These are phyloP conservation scores for Fraxinus velutina DNA, from an alignment of 305 asterid species.

Conservation along the genomic window DNA sequence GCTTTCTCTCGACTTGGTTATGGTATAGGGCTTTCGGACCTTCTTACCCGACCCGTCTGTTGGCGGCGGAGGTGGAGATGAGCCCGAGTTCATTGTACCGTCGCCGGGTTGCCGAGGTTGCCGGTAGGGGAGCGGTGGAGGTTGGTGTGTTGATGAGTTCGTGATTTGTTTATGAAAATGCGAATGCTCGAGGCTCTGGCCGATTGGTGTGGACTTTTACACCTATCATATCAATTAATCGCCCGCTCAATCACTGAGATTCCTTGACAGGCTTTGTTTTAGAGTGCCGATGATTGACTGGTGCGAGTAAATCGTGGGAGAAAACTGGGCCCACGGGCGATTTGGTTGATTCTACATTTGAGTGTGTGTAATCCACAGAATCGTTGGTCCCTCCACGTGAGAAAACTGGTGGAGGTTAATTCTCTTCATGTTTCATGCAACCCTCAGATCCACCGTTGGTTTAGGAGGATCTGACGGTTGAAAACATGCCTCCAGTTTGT, in stretches of 20 bases:
- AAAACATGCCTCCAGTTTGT: neutral
- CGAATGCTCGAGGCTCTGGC: neutral
- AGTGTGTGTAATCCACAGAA: neutral
- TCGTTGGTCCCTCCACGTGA: neutral
- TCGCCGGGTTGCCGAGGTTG: neutral
- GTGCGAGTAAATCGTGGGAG: neutral
- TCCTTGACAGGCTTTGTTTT: neutral
- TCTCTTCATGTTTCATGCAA: neutral
- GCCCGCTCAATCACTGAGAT: neutral
- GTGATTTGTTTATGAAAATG: neutral
- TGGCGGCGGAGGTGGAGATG: constrained; percentile 28
- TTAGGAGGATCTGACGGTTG: neutral
- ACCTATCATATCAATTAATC: neutral
- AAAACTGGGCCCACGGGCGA: neutral
- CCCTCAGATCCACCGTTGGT: neutral
- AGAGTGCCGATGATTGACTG: neutral
- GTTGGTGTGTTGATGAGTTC: neutral
- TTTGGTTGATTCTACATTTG: neutral
- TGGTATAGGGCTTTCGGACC: constrained; percentile 77
- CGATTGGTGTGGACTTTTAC: neutral
- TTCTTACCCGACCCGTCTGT: constrained; percentile 57
- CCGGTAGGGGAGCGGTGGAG: constrained; percentile 15
- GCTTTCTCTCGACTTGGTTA: constrained; percentile 84
- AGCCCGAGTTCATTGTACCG: constrained; percentile 29
- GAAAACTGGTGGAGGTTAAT: neutral